phyloP scores from a whole-genome alignment of 2,329 filamentous ascomycete species.

The Cryphonectria naterciae region DNA sequence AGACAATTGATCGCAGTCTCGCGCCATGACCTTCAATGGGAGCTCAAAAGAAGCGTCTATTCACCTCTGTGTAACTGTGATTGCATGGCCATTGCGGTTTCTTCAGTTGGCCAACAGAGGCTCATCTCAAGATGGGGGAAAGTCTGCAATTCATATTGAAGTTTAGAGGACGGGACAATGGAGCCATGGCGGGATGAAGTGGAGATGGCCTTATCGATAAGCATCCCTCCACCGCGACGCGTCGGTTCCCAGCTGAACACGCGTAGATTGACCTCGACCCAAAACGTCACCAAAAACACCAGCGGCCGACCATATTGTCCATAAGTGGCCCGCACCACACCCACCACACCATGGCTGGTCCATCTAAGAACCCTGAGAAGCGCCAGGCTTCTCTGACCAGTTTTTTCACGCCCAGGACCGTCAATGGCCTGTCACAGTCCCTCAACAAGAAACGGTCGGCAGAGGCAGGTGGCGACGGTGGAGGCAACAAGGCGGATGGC shows the following conservation, averaged over 20 bases:
- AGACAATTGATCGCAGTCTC: neutral
- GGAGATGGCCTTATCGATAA: constrained; percentile 17
- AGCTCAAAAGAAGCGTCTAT: neutral
- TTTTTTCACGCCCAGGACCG: constrained; percentile 73
- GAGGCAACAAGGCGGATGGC: constrained; percentile 2
- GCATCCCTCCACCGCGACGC: constrained; percentile 1
- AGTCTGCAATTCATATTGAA: neutral
- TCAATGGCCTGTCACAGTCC: constrained; percentile 45
- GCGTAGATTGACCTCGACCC: constrained; percentile 11
- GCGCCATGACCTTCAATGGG: neutral
- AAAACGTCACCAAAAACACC: neutral
- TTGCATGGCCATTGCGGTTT: neutral
- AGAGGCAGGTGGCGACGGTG: constrained; percentile 27
- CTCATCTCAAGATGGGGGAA: neutral
- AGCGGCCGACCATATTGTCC: neutral
- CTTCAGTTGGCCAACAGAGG: neutral
- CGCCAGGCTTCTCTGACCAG: constrained; percentile 84
- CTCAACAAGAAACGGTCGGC: constrained; percentile 24
- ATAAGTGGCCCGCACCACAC: constrained; percentile 1
- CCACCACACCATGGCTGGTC: constrained; percentile 40
- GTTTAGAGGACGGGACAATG: neutral
- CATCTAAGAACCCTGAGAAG: constrained; percentile 53
- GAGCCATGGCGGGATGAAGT: neutral
- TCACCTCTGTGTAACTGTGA: neutral
- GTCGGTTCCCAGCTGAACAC: constrained; percentile 11